phyloP scores from a whole-genome alignment of 2,329 filamentous ascomycete genomes.

The Hypoxylon sp. region DNA sequence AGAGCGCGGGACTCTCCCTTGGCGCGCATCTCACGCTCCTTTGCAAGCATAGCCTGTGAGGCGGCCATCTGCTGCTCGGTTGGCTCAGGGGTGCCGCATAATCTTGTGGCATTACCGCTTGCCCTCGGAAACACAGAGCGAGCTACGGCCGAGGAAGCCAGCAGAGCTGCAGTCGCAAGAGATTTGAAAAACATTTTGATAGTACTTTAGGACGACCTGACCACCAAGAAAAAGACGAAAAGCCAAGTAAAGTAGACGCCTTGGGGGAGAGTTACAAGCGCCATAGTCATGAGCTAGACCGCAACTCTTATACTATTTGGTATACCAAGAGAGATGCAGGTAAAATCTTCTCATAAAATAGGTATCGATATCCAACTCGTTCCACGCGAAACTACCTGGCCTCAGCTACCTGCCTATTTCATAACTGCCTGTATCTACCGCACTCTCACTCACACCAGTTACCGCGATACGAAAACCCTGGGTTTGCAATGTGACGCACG shows the following conservation, averaged over 20 bases:
- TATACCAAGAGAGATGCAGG: neutral
- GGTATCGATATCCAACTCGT: conserved; percentile 19
- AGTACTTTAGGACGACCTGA: neutral
- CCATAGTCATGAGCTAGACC: neutral
- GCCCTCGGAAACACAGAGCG: conserved; percentile 37
- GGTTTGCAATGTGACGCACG: conserved; percentile 24
- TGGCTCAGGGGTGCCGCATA: conserved; percentile 50
- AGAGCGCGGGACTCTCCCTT: conserved; percentile 43
- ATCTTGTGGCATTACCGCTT: conserved; percentile 35
- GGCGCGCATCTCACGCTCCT: conserved; percentile 44
- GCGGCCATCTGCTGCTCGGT: conserved; percentile 48
- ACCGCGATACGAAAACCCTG: conserved; percentile 23
- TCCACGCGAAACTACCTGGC: conserved; percentile 7
- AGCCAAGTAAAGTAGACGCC: neutral
- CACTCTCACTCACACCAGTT: conserved; percentile 5
- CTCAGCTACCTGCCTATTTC: conserved; percentile 42
- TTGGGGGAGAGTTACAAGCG: neutral
- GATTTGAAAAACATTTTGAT: conserved; percentile 46
- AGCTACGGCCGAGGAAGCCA: conserved; percentile 46
- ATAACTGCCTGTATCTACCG: conserved; percentile 19
- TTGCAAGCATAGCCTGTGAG: conserved; percentile 44
- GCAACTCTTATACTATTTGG: conserved; percentile 25
- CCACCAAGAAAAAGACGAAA: neutral
- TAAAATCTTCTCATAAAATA: conserved; percentile 3
- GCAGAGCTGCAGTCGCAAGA: conserved; percentile 38